Evolutionary conservation across 176 grass and related monocot genomes (phyloP), one percentile per base, ranked within the genome.

Genomic region (Ensete glaucum): DNA sequence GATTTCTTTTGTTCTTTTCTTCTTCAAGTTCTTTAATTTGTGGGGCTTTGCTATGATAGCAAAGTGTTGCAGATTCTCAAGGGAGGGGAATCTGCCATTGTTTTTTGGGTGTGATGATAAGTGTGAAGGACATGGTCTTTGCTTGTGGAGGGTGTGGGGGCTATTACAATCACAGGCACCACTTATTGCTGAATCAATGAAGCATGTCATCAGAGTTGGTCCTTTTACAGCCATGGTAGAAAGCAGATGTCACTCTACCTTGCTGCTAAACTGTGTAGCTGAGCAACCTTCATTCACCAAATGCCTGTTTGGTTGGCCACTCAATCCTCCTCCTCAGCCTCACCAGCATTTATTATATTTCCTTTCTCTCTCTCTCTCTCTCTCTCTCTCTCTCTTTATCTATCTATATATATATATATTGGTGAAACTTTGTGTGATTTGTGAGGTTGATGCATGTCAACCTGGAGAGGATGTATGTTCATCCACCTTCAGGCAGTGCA

Each of bases 21-120:
- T 70, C 67, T 70, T 70, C 9, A 70, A n/a, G 67, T 70, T 52
- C 67, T 70, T 70, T 70, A 16, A 50, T 70, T 70, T 70, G 48
- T 70, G 67, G 67, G 67, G 67, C 67, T 70, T 70, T 70, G 67
- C 67, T 51, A 22, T 50, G 17, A 21, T 49, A 50, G 67, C 48
- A 52, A 70, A 70, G 43, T 52, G 17, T 15, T 50, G 25, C 67
- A 70, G 67, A 50, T 70, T n/a, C 48, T 70, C 43, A 70, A 70
- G 5, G 67, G 67, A 70, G 17, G 67, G 17, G 48, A 13, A 70
- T 70, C 67, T 70, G 67, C 34, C 25, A 49, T 70, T 50, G 34
- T 19, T 50, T 17, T 17, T n/a, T 9, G 21, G 2, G 67, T 70
- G 67, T 70, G 21, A 70, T 50, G 20, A 67, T 15, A 67, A 50